Evolutionary conservation across 371 early-diverging fungal genomes (phyloP), one percentile per base, ranked within the genome.

Genomic region (Syncephalastrum sp.): DNA sequence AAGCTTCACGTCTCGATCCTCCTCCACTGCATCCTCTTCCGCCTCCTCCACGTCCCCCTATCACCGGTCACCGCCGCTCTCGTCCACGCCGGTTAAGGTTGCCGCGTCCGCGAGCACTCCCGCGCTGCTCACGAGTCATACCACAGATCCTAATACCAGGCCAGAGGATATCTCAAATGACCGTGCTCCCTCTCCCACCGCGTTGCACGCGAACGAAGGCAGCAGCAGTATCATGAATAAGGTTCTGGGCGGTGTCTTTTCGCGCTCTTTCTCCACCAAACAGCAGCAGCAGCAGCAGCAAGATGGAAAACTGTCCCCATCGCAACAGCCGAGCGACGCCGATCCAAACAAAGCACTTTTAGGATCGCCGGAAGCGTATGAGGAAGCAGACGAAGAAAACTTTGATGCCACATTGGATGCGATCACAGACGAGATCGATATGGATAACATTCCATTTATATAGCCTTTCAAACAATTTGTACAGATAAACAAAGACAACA

Each of bases 371-470:
- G 54, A 51, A 19, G 52, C 56, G 13, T 56, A 50, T 27, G 50
- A 50, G 10, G 14, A 49, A 24, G 50, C 47, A 16, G 19, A 47
- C 17, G 72, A 62, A 23, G 64, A 62, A 2, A 66, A 60, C 16
- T 47, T 65, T 0, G 68, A 70, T 25, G 63, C 64, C 0, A 64
- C 54, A 2, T 57, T 72, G 12, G 76, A 74, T 54, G 68, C 60
- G 3, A 49, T 78, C 38, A 68, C 72, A 44, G 80, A 78, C 43
- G 75, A 77, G 52, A 64, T 75, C 47, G 79, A 82, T 56, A 74
- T 82, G 79, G 82, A 82, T 45, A 70, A 73, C 33, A 76, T 82
- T 13, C 82, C 80, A 47, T 76, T 74, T 47, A 68, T 82, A 41
- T 72, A 77, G n/a, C 15, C 19, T 29, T 29, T 29, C 29, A 29